These are phyloP conservation scores for Anisodus acutangulus DNA, from an alignment of 257 asterid species.

Conservation along the genomic window DNA sequence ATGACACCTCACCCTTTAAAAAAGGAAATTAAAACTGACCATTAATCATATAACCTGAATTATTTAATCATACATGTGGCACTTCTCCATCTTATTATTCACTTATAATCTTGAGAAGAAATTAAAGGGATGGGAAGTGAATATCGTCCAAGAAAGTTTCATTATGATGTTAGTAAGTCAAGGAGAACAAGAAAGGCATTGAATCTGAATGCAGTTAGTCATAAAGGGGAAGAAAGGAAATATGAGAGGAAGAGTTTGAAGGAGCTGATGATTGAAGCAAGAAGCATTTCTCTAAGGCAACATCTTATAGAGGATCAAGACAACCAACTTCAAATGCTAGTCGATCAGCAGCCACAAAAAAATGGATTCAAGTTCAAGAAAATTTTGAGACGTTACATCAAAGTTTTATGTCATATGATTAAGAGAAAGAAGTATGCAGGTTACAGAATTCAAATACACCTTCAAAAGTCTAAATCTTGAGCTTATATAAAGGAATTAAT, in stretches of 20 bases:
- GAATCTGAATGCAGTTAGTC: neutral
- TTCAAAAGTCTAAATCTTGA: too few relatives aligned
- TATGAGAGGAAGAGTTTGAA: constrained; percentile 27
- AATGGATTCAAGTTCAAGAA: neutral
- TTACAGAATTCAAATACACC: neutral
- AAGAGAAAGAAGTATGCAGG: neutral
- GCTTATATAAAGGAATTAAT: too few relatives aligned
- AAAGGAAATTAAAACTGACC: neutral
- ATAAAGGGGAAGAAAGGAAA: constrained; percentile 5
- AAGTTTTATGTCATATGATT: neutral
- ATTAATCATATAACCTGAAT: neutral
- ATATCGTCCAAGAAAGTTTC: constrained; percentile 3
- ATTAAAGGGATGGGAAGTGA: constrained; percentile 6
- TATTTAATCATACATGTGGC: neutral
- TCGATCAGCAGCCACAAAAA: neutral
- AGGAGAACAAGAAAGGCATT: constrained; percentile 26
- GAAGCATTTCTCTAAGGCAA: constrained; percentile 29
- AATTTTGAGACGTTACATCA: neutral
- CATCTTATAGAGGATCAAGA: constrained; percentile 13
- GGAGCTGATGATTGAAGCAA: constrained; percentile 26
- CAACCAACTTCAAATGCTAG: neutral
- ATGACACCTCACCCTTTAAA: constrained; percentile 1
- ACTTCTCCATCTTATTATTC: neutral
- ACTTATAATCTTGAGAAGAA: neutral
- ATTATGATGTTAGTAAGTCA: constrained; percentile 29